Conservation (phyloP, 805 yeast species). For the Debaryomyces castellii region DNA sequence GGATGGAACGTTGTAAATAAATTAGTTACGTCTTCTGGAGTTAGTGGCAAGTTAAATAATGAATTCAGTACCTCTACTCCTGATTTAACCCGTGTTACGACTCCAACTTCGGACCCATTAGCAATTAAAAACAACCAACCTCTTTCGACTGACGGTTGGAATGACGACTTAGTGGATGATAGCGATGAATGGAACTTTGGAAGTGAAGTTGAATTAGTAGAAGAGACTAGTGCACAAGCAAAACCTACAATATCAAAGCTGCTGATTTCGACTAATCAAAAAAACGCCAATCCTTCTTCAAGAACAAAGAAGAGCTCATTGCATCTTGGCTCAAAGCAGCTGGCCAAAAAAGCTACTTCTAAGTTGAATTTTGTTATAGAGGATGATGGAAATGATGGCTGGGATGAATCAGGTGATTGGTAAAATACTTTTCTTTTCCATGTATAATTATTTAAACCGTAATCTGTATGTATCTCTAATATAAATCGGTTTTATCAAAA, state of each 20-base stretch:
- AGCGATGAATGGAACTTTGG: slow-evolving; percentile 23
- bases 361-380: slow-evolving; percentile 23
- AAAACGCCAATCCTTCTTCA: slow-evolving; percentile 1
- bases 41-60: slow-evolving; percentile 34
- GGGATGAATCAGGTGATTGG: slow-evolving; percentile 32
- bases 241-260: slow-evolving; percentile 1
- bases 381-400: slow-evolving; percentile 29
- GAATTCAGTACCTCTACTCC: slow-evolving; percentile 38
- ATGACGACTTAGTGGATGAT: slow-evolving; percentile 9
- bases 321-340: slow-evolving; percentile 18
- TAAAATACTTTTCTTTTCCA: too few species aligned
- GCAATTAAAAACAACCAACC: slow-evolving; percentile 1
- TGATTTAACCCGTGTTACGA: slow-evolving; percentile 27
- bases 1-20: slow-evolving; percentile 41
- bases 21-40: slow-evolving; percentile 27
- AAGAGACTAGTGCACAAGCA: slow-evolving; percentile 7
- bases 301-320: slow-evolving; percentile 15
- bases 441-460: too few species aligned
- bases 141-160: not conserved
- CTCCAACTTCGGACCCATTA: slow-evolving; percentile 21
- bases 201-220: not conserved
- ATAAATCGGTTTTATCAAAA: not conserved
- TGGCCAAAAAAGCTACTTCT: slow-evolving; percentile 17
- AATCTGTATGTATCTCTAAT: too few species aligned
- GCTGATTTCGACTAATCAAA: not conserved